Base-by-base conservation (phyloP, 179 eudicot genomes). In the Actinidia chinensis region DNA sequence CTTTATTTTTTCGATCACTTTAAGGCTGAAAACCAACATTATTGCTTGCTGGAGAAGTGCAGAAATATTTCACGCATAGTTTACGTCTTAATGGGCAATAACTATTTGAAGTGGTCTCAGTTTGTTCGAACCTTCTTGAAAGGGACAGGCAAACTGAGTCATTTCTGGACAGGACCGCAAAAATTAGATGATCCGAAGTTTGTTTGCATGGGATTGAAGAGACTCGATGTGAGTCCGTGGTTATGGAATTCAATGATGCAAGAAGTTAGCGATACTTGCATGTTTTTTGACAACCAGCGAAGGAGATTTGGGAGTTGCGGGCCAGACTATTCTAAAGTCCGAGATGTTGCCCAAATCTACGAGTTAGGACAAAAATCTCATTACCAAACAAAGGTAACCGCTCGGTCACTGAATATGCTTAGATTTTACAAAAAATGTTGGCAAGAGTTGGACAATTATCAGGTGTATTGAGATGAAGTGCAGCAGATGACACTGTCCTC, bases 251-350 rank as follows among this genome's bases (percentile, higher is more conserved):
- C 1, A 1, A 0, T 28, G 33, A 28, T 28, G 33, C 33, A 0
- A 28, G 33, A 28, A 28, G 33, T 28, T 28, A 28, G 33, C 33
- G n/a, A n/a, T n/a, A n/a, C n/a, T n/a, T n/a, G 69, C 14, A 65
- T 28, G 46, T 65, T 65, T 25, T 65, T 25, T 65, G 33, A 36
- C 69, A 10, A 65, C n/a, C n/a, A 12, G 20, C 69, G 6, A 28
- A 65, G 44, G 46, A 36, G 17, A 65, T 48, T 33, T 67, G 48
- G 50, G 71, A 43, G 22, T 44, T 4, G 1, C 2, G 3, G 2
- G n/a, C 68, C 33, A n/a, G 33, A n/a, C 6, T 64, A 64, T 36
- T 67, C 71, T n/a, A 67, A 67, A 67, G 71, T 43, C 13, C 48
- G 7, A 42, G 71, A 67, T 67, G 71, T n/a, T 11, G 20, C 68